Percentiles rank a stretch among this genome's conserved stretches.
phyloP scores from a whole-genome alignment of 2,329 filamentous ascomycete species.

The Aureobasidium sp. region DNA sequence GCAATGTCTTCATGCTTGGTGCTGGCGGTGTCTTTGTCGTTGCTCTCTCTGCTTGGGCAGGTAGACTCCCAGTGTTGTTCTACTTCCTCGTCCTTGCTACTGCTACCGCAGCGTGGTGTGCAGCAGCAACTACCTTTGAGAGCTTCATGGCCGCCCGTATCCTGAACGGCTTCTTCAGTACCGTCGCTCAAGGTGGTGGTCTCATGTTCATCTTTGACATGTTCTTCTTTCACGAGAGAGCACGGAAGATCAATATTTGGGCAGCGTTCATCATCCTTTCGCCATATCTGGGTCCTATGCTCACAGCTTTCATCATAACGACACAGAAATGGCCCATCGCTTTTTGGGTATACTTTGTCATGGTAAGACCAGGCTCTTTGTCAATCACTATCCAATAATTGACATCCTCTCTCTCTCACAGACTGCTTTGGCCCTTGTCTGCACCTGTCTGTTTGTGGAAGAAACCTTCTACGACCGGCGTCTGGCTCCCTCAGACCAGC shows the following conservation, averaged over 20 bases:
- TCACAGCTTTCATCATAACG: conserved; percentile 46
- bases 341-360: conserved; percentile 44
- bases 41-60: conserved; percentile 37
- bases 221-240: conserved; percentile 53
- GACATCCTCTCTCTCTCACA: background rate
- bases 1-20: conserved; percentile 41
- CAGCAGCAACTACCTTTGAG: conserved; percentile 32
- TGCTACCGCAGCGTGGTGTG: conserved; percentile 35
- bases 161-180: conserved; percentile 41
- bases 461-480: conserved; percentile 47
- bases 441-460: conserved; percentile 38
- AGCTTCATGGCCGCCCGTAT: conserved; percentile 38
- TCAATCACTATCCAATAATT: background rate
- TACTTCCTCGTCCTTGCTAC: conserved; percentile 33
- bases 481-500: conserved; percentile 27
- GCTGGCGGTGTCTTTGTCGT: conserved; percentile 37
- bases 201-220: conserved; percentile 48
- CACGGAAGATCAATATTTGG: conserved; percentile 35
- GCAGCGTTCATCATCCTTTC: conserved; percentile 31
- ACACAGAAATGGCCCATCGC: conserved; percentile 37
- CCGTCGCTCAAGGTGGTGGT: conserved; percentile 36
- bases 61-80: conserved; percentile 39
- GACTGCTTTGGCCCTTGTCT: conserved; percentile 29
- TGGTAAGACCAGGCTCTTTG: conserved; percentile 17
- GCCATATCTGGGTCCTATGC: conserved; percentile 34